Evolutionary conservation across 495 filamentous ascomycete genomes (phyloP), one percentile per base, ranked within the genome.

Genomic region (Penicillium fimorum): DNA sequence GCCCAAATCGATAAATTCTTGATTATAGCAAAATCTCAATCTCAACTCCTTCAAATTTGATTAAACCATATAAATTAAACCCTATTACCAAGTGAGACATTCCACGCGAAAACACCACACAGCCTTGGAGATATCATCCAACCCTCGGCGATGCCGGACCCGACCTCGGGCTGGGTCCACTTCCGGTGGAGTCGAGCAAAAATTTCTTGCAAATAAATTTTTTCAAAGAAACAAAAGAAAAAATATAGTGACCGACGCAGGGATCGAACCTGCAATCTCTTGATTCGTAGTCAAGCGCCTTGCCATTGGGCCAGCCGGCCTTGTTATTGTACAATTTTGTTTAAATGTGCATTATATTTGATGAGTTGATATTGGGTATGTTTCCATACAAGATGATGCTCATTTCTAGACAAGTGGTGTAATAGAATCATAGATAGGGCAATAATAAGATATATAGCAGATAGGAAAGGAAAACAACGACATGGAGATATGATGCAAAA

Each of bases 281-380:
- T 81, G 79, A 81, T 81, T 82, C 82, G 82, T 84, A 84, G 82
- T 84, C 82, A 84, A 84, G 82, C 81, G 81, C 81, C 82, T 84
- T 84, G 77, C 82, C 82, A 84, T 84, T 84, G 77, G 79, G 80
- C 81, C 79, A 84, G 73, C 73, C 64, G 71, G 68, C 70, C 70
- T 37, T 17, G 1, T 4, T 11, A 33, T 52, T 50, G 9, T 15
- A 27, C 12, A n/a, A 0, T 10, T 22, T 10, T 13, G 12, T 2
- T 6, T 5, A 12, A 53, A 12, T 18, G 11, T 27, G 11, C 18
- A 7, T 15, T 11, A 44, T 53, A 13, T 10, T 5, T 6, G 10
- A 1, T 0, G 5, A 0, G 4, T 0, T 4, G 7, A n/a, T 20
- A 15, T 30, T 42, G 49, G 22, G 13, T 6, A 52, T 18, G 13